Evolutionary conservation across 1,284 basidiomycete genomes (phyloP), one percentile per base, ranked within the genome.

Genomic region (Omphalotus olearius): DNA sequence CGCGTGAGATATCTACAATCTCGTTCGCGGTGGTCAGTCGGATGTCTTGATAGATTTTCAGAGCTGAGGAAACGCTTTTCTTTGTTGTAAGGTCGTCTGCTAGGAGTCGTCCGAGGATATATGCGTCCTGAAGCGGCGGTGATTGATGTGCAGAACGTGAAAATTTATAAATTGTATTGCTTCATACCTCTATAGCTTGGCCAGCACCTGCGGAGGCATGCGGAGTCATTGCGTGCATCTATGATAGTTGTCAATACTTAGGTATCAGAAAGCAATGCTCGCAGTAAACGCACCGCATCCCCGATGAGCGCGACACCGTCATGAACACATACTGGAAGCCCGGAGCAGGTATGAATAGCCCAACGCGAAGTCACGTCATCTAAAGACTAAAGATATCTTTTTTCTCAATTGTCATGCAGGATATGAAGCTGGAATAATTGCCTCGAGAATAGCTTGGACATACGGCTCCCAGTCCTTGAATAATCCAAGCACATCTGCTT

Each of bases 121-220:
- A 79, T 1, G 78, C 79, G 55, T 82, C 79, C 78, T 80, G 51
- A 6, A 33, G 14, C 45, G n/a, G 28, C 39, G 30, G 26, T 47
- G 52, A 37, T 42, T n/a, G 16, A 23, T 17, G 30, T 10, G 20
- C 28, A 20, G 18, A 41, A 41, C 20, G 13, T 5, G 50, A 17
- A n/a, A 28, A 35, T 13, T 33, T 33, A 13, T 33, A 2, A 23
- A 4, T 13, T n/a, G 16, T 9, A 10, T 17, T 13, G 20, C 4
- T 44, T 39, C 56, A 11, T 53, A 78, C 78, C 68, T 82, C 78
- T 53, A 82, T 75, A 2, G 76, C 74, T 58, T 79, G 76, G 1
- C 78, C 79, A 0, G 77, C 79, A 35, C 78, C 78, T 1, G 76
- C 74, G 17, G 75, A 78, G 59, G 75, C 72, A 62, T 75, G 71